Evolutionary conservation across 176 grass and related monocot genomes (phyloP).

Genomic region (Pharus latifolius): DNA sequence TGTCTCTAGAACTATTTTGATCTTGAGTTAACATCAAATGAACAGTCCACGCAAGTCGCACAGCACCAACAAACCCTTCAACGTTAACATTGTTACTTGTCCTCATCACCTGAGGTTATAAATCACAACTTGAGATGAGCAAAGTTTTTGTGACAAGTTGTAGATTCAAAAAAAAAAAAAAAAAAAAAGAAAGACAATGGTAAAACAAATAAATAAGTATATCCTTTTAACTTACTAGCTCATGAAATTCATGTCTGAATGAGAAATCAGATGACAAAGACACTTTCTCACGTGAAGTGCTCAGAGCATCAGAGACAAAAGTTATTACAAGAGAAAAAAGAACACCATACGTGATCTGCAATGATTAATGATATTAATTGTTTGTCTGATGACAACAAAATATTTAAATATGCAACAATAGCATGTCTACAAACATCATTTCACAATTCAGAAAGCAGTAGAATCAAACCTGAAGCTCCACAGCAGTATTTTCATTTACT

Average conservation of each 20-base stretch:
- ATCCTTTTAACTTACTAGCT: conserved; percentile 47
- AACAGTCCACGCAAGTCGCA: conserved; percentile 77
- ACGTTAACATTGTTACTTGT: conserved; percentile 45
- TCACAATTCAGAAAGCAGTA: background rate
- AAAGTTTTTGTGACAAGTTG: background rate
- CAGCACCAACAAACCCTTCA: conserved; percentile 67
- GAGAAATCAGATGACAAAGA: conserved; percentile 56
- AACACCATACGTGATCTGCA: conserved; percentile 63
- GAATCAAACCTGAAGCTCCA: conserved; percentile 76
- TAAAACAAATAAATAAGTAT: background rate
- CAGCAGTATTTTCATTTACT: conserved; percentile 45
- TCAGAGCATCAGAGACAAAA: conserved; percentile 75
- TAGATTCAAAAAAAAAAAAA: background rate
- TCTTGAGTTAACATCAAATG: conserved; percentile 95
- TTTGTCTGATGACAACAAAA: background rate
- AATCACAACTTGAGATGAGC: conserved; percentile 18
- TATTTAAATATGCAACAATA: background rate
- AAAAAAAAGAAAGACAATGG: conserved; percentile 3
- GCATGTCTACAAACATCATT: conserved; percentile 21
- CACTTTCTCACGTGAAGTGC: conserved; percentile 38
- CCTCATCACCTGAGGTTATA: conserved; percentile 53
- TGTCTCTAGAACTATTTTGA: conserved; percentile 36
- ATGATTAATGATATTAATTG: conserved; percentile 6
- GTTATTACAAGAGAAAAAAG: conserved; percentile 77
- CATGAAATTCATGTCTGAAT: conserved; percentile 83